phyloP scores from a whole-genome alignment of 2,329 filamentous ascomycete species.

The Phialophora expanda region DNA sequence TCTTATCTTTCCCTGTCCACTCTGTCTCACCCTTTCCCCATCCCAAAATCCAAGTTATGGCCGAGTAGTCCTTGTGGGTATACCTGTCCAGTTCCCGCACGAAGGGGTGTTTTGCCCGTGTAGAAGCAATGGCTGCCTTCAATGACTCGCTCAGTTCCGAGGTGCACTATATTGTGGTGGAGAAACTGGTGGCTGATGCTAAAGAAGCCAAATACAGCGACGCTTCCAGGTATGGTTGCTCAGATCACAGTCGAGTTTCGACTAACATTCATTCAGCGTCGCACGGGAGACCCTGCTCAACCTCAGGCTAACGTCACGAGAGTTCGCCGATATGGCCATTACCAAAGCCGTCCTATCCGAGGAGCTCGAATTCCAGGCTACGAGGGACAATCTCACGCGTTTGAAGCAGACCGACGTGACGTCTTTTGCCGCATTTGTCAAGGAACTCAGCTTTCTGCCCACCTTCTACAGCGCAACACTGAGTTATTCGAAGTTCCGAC shows the following conservation, averaged over 20 bases:
- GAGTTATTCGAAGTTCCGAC: neutral
- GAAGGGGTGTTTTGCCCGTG: neutral
- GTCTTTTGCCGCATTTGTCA: slow-evolving; percentile 8
- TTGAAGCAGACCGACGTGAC: slow-evolving; percentile 1
- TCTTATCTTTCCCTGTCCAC: neutral
- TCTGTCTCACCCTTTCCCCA: neutral
- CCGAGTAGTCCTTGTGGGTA: neutral
- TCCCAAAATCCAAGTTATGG: neutral
- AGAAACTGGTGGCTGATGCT: neutral
- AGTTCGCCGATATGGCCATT: slow-evolving; percentile 13
- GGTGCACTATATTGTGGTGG: neutral
- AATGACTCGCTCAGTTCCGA: neutral
- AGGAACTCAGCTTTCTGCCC: neutral
- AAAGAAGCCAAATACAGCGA: neutral
- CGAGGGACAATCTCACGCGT: slow-evolving; percentile 1
- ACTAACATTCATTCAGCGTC: neutral
- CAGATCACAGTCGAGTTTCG: neutral
- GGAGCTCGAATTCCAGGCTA: slow-evolving; percentile 8
- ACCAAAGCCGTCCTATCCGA: slow-evolving; percentile 13
- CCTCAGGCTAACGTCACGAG: slow-evolving; percentile 14
- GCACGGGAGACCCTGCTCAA: slow-evolving; percentile 7
- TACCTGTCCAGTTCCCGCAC: neutral
- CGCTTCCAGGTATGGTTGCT: neutral
- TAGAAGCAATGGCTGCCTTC: neutral
- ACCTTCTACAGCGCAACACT: neutral